Conservation (phyloP, 106 monocot species). For the Amphibolis antarctica region DNA sequence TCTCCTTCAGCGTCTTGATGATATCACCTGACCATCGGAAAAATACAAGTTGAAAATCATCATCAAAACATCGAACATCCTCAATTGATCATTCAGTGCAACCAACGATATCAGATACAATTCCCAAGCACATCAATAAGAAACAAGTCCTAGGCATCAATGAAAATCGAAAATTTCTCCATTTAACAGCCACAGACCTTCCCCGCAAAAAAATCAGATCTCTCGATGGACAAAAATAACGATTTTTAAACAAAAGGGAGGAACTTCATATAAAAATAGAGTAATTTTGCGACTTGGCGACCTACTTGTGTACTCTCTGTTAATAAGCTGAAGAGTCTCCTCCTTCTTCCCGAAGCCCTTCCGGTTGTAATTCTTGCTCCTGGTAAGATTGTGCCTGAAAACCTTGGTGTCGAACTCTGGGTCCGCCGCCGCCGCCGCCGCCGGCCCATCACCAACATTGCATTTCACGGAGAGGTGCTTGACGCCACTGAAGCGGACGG, state of each 20-base stretch:
- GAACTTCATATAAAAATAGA: too few relatives aligned
- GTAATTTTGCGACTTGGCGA: too few relatives aligned
- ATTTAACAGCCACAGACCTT: too few relatives aligned
- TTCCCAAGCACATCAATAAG: too few relatives aligned
- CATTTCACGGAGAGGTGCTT: conserved; percentile 25
- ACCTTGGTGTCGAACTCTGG: conserved; percentile 82
- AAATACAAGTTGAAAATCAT: neutral
- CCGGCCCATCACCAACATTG: conserved; percentile 10
- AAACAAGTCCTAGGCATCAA: too few relatives aligned
- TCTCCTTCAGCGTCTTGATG: conserved; percentile 87
- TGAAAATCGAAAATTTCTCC: too few relatives aligned
- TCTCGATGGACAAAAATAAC: too few relatives aligned
- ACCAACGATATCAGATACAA: too few relatives aligned
- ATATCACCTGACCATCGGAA: conserved; percentile 49
- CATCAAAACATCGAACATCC: neutral
- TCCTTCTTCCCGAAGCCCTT: conserved; percentile 87
- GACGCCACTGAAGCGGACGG: neutral
- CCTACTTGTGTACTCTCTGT: conserved; percentile 77
- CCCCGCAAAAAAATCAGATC: too few relatives aligned
- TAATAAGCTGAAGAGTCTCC: conserved; percentile 85
- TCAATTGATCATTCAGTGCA: too few relatives aligned
- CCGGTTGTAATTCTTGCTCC: conserved; percentile 95
- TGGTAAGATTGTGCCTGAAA: conserved; percentile 77
- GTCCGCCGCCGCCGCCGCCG: conserved; percentile 16
- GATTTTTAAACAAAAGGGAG: too few relatives aligned